phyloP scores from a whole-genome alignment of 1,139 yeast genomes.

The Yamadazyma spencermartinsiae region DNA sequence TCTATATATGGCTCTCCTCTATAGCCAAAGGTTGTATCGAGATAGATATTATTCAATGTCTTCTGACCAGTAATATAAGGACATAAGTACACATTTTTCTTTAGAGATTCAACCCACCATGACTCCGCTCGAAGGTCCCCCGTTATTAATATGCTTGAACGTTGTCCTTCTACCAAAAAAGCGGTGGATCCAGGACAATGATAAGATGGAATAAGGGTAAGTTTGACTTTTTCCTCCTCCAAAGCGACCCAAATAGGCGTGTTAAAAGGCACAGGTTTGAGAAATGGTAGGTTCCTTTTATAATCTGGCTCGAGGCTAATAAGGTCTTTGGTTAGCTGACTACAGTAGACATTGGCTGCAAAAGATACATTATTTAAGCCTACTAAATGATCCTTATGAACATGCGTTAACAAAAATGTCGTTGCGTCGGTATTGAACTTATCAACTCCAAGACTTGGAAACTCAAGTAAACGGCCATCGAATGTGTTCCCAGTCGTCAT shows the following conservation, averaged over 20 bases:
- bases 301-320: slow-evolving; percentile 26
- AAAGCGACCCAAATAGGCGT: slow-evolving; percentile 22
- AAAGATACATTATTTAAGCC: slow-evolving; percentile 47
- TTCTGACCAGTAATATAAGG: slow-evolving; percentile 43
- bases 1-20: slow-evolving; percentile 51
- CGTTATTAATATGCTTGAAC: slow-evolving; percentile 45
- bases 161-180: slow-evolving; percentile 47
- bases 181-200: slow-evolving; percentile 68
- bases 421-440: slow-evolving; percentile 34
- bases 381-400: slow-evolving; percentile 56
- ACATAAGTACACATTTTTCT: slow-evolving; percentile 38
- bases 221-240: slow-evolving; percentile 15
- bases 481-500: slow-evolving; percentile 3
- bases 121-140: slow-evolving; percentile 63
- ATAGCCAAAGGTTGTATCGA: slow-evolving; percentile 58
- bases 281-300: slow-evolving; percentile 21
- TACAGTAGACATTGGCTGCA: slow-evolving; percentile 50
- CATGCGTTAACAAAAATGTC: slow-evolving; percentile 49
- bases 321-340: slow-evolving; percentile 43
- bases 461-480: slow-evolving; percentile 30
- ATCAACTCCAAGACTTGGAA: slow-evolving; percentile 43
- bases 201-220: slow-evolving; percentile 42
- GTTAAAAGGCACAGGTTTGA: slow-evolving; percentile 25
- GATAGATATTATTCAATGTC: slow-evolving; percentile 46
- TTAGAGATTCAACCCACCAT: slow-evolving; percentile 49